Evolutionary conservation across 2,329 filamentous ascomycete species (phyloP), one percentile per base, ranked within the genome.

Genomic region (Samsoniella hepiali): DNA sequence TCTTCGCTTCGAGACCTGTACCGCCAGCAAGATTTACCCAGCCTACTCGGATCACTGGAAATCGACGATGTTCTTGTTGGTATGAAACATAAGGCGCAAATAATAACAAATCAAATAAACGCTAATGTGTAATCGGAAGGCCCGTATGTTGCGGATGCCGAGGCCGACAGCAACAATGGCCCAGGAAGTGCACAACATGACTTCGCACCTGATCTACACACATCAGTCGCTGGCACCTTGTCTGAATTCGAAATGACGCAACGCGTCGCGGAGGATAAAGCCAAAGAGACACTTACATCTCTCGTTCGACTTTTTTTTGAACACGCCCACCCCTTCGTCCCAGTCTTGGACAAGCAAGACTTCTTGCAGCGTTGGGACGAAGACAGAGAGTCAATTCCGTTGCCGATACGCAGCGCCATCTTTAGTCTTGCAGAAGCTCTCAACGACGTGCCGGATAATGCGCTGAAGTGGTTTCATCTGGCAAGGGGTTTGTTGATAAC

Each of bases 21-120:
- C 31, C 40, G n/a, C n/a, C 42, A 58, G 42, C 42, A 49, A 31
- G 56, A 58, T 27, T 17, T 58, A 38, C 38, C 56, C 9, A 58
- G 29, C 32, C 42, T 58, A n/a, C 56, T 58, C 8, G 56, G 56
- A n/a, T 47, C 44, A 1, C 44, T 58, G 15, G 56, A 58, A 42
- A 58, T 58, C 4, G 56, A 58, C 31, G 56, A 58, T 36, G 56
- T 58, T 1, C 56, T 58, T 13, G 56, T 58, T 13, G 56, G 56
- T 58, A 15, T 27, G 56, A 22, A 29, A 36, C 5, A 22, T 29
- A 5, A 5, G n/a, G 2, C 9, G 10, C 7, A 4, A 29, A 36
- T 15, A 36, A n/a, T 22, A 54, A 49, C 27, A 7, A 27, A 6
- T 27, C 8, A 27, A n/a, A 49, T 29, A 11, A 29, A 3, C 2